Evolutionary conservation across 2,329 filamentous ascomycete genomes (phyloP), one percentile per base, ranked within the genome.

Genomic region (Diplodia corticola): DNA sequence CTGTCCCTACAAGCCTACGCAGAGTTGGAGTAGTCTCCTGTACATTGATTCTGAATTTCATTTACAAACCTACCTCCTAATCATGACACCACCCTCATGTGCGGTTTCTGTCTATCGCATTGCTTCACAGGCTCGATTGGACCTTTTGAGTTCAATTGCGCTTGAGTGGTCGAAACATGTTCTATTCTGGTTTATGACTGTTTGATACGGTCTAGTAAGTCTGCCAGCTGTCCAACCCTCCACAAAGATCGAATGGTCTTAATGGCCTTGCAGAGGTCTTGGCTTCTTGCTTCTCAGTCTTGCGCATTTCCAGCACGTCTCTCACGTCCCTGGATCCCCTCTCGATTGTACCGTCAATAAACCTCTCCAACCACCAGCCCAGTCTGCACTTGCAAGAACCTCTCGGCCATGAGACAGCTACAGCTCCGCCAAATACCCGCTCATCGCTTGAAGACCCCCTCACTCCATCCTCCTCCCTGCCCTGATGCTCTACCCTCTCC

Each of bases 311-410:
- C 22, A 57, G 22, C 2, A 57, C 54, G 2, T 44, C 35, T 28
- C 35, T 40, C 7, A 37, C 54, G 10, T 15, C 54, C 15, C 54
- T 57, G 13, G n/a, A n/a, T 26, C 76, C 75, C 24, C 70, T 67
- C 63, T 77, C 74, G 40, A 77, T 73, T 2, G 75, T 76, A 13
- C 76, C 76, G 61, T 78, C 75, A n/a, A 77, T 69, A 40, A 75
- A 77, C 1, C 72, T 49, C 75, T 69, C 75, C 75, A 78, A 1
- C 74, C 74, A 60, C 70, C 67, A 3, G 76, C 73, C 75, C 75
- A 78, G 64, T 78, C 76, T 7, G 73, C 72, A 59, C 69, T 74
- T 4, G 75, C 76, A 65, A 78, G 73, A 15, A 72, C n/a, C 6
- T 77, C 65, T 7, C 67, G 71, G 2, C 73, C 73, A 63, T 74